These are phyloP conservation scores for Graphilbum fragrans DNA, from an alignment of 2,329 filamentous ascomycete species.

Conservation along the genomic window DNA sequence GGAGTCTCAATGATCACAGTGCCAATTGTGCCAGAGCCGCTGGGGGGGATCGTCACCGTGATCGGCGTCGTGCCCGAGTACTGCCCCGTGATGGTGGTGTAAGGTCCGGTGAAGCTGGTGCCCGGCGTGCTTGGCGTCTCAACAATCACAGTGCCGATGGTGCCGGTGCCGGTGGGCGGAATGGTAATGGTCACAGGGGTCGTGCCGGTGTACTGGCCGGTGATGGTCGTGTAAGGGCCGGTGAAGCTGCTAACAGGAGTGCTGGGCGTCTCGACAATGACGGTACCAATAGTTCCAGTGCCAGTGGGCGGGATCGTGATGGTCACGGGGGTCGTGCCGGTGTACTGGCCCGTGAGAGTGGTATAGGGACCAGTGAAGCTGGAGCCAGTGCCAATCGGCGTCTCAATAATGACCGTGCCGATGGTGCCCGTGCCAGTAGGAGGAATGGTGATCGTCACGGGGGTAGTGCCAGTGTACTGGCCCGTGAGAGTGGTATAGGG, in stretches of 20 bases:
- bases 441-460: background rate
- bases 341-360: background rate
- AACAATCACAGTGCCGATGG: slow-evolving; percentile 4
- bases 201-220: background rate
- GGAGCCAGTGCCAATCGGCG: background rate
- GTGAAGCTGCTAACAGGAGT: background rate
- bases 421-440: background rate
- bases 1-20: background rate
- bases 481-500: slow-evolving; percentile 2
- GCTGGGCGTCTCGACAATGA: background rate
- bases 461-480: background rate
- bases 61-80: background rate
- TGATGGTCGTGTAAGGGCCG: slow-evolving; percentile 2
- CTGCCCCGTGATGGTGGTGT: background rate
- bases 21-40: background rate
- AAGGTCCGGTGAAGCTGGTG: slow-evolving; percentile 1
- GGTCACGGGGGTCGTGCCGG: background rate
- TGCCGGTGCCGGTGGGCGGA: background rate
- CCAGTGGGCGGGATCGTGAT: background rate
- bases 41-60: background rate
- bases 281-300: background rate
- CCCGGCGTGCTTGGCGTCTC: background rate
- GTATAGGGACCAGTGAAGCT: slow-evolving; percentile 2
- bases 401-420: slow-evolving; percentile 5
- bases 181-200: background rate